Evolutionary conservation across 495 filamentous ascomycete genomes (phyloP), one percentile per base, ranked within the genome.

Genomic region (Chaetomidium leptoderma): DNA sequence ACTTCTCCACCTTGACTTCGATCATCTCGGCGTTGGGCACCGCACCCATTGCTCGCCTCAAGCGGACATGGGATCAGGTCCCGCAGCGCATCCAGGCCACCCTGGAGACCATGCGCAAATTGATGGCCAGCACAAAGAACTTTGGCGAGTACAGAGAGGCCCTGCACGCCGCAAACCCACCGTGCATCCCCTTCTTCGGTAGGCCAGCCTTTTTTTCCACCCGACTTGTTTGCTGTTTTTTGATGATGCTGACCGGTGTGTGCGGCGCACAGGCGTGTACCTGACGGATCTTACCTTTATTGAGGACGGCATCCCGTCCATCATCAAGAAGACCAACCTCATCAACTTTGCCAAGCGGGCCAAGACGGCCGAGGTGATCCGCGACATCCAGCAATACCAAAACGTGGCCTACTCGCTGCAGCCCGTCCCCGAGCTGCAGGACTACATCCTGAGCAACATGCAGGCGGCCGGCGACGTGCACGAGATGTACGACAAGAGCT

Each of bases 121-220:
- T 97, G 49, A 97, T 97, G 92, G 90, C 88, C 44, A 97, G 90
- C 72, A 97, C 91, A 23, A 97, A 95, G 80, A 98, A 98, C 70
- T 98, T 97, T 77, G 88, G 87, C 55, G 92, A 96, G 72, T 98
- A 98, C 70, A 82, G 93, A 62, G 95, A 98, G 66, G 85, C 90
- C 29, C 73, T 98, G 57, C 92, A 95, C 76, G 82, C 85, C 17
- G 91, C 93, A 27, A 95, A 96, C 62, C 93, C 93, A 29, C 93
- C 93, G 33, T 98, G 93, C 73, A 96, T 97, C 70, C 93, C 93
- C 27, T 98, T 98, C 75, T 95, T 98, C 65, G 93, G 93, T 95
- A 86, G 63, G 84, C 67, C 40, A 36, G 24, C 50, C 29, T 14
- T 14, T 23, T 32, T 29, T 1, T 42, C 13, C n/a, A 46, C 24